These are phyloP conservation scores for Amaranthus tricolor DNA, from an alignment of 179 eudicot genomes.

Conservation along the genomic window DNA sequence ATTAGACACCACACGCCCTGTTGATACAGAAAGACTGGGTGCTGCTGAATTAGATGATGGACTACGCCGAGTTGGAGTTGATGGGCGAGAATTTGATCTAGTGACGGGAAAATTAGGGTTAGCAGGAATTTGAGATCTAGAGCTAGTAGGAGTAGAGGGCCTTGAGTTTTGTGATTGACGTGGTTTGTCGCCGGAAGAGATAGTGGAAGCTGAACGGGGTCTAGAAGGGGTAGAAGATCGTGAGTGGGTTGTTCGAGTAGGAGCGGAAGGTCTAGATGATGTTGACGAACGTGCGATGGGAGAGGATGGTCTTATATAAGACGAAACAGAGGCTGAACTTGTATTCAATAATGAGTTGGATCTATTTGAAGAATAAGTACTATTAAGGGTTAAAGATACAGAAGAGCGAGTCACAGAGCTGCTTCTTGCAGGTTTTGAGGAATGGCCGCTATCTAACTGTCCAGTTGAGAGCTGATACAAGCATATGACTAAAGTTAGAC, in stretches of 20 bases:
- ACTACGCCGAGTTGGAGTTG: constrained; percentile 84
- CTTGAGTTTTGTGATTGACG: constrained; percentile 66
- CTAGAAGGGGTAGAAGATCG: constrained; percentile 80
- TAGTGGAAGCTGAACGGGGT: constrained; percentile 51
- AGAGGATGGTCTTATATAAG: constrained; percentile 86
- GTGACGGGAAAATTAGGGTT: constrained; percentile 47
- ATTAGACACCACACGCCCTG: constrained; percentile 47
- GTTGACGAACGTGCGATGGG: constrained; percentile 74
- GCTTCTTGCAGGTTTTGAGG: constrained; percentile 73
- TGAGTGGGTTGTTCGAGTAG: constrained; percentile 67
- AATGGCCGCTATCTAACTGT: constrained; percentile 63
- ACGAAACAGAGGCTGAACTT: constrained; percentile 91
- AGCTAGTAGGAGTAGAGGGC: constrained; percentile 89
- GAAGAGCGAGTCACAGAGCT: constrained; percentile 86
- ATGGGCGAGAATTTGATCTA: constrained; percentile 70
- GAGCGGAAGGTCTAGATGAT: constrained; percentile 72
- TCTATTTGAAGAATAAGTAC: constrained; percentile 56
- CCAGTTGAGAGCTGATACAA: constrained; percentile 66
- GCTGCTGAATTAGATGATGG: constrained; percentile 45
- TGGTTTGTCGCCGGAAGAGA: constrained; percentile 53
- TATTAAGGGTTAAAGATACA: constrained; percentile 54
- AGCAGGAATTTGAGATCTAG: constrained; percentile 65
- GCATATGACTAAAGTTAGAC: constrained; percentile 17
- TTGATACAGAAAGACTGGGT: constrained; percentile 46
- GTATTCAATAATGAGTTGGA: constrained; percentile 76